Evolutionary conservation across 192 early-diverging fungal genomes (phyloP), one percentile per base, ranked within the genome.

Genomic region (Entomortierella chlamydospora): DNA sequence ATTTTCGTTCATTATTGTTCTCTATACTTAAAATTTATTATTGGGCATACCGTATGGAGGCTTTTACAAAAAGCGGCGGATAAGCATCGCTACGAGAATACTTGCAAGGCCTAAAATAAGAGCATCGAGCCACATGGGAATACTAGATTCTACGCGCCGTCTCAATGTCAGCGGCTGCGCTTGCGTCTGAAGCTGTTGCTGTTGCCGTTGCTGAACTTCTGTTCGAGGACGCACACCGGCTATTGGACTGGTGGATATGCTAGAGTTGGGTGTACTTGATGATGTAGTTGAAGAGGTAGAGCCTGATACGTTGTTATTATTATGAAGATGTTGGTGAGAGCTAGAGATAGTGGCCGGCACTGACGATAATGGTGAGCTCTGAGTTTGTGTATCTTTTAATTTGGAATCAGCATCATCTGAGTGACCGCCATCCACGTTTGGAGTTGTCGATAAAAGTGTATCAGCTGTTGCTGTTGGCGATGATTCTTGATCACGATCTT

Each of bases 51-150:
- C n/a, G n/a, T n/a, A n/a, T n/a, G n/a, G n/a, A n/a, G n/a, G n/a
- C n/a, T n/a, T n/a, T n/a, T 33, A 72, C n/a, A 64, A 6, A 26
- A 79, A 79, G 0, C 68, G 47, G 18, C 73, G 68, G 30, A 82
- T 26, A 30, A 82, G 50, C 62, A 82, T 45, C 1, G 52, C 72
- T 20, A 77, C 58, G 25, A 82, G 17, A 26, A 82, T 15, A 13
- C 64, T 68, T 18, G 68, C 68, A 41, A 82, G 51, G 2, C 60
- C 68, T 2, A 82, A 33, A 52, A 82, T 82, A 20, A 82, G 55
- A 17, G 54, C 64, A 65, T 82, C 81, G 15, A 82, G 69, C 81
- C 81, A 82, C 22, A 65, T 37, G 0, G 81, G 81, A 30, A 61
- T 61, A n/a, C 52, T 57, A 17, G 73, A 63, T 8, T 57, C 28